Percentiles rank a stretch among this genome's conserved stretches.
These are phyloP conservation scores for Hibiscus tridactylites DNA, from an alignment of 345 rosid species.

Conservation along the genomic window DNA sequence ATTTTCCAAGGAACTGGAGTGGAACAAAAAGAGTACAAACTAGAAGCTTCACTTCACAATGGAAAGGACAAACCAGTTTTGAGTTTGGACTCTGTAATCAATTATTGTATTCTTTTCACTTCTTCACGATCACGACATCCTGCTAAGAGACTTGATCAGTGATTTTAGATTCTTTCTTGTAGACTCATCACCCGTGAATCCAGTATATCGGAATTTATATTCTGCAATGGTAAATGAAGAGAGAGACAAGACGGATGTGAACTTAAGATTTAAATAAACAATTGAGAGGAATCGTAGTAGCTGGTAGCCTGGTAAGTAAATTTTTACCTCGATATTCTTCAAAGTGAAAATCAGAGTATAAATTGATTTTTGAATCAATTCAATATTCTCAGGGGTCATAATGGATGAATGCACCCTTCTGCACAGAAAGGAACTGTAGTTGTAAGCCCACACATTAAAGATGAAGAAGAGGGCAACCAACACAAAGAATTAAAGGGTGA, in stretches of 20 bases:
- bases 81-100: not conserved
- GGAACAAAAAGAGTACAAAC: not conserved
- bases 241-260: not conserved
- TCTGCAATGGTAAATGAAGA: slow-evolving; percentile 33
- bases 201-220: slow-evolving; percentile 82
- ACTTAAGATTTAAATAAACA: not conserved
- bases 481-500: not conserved
- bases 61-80: not conserved
- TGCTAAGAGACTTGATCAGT: slow-evolving; percentile 89
- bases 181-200: slow-evolving; percentile 91
- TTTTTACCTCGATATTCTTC: slow-evolving; percentile 83
- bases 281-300: not conserved
- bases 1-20: not conserved
- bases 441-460: not conserved
- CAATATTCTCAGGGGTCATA: slow-evolving; percentile 86
- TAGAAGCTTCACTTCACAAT: not conserved
- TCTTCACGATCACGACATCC: slow-evolving; percentile 66
- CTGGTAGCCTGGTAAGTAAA: not conserved
- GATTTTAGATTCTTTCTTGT: slow-evolving; percentile 74
- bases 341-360: slow-evolving; percentile 76
- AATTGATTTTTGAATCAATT: slow-evolving; percentile 75
- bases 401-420: slow-evolving; percentile 67
- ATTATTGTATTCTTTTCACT: not conserved
- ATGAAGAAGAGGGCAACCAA: not conserved
- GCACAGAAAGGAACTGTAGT: slow-evolving; percentile 7